These are phyloP conservation scores for Kwoniella heveanensis DNA, from an alignment of 768 basidiomycete species.

Conservation along the genomic window DNA sequence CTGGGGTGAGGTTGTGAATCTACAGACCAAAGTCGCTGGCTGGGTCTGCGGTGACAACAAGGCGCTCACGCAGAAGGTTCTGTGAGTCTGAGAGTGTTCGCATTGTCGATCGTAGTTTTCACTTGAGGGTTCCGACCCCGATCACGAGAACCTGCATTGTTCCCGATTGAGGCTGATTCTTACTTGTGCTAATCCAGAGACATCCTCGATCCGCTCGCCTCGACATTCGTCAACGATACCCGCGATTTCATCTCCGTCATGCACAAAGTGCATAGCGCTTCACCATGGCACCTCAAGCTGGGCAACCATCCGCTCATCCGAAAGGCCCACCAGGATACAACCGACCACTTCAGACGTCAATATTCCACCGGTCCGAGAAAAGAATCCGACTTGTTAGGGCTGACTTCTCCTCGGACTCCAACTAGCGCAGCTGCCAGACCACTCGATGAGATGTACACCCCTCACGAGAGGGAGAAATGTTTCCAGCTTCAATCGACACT, in stretches of 20 bases:
- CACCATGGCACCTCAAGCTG: not conserved
- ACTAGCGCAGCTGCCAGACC: not conserved
- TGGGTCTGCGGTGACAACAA: not conserved
- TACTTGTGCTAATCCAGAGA: not conserved
- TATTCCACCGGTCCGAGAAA: not conserved
- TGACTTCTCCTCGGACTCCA: not conserved
- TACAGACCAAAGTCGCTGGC: not conserved
- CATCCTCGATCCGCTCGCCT: not conserved
- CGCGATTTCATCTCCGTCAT: not conserved
- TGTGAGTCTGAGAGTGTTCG: too few species aligned
- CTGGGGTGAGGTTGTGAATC: not conserved
- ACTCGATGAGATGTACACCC: not conserved
- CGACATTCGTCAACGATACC: not conserved
- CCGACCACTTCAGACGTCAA: not conserved
- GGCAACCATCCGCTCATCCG: not conserved
- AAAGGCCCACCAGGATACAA: not conserved
- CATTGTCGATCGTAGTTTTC: too few species aligned
- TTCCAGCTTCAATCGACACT: not conserved
- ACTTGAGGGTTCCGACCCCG: too few species aligned
- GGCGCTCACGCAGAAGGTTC: not conserved
- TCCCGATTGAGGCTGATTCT: too few species aligned
- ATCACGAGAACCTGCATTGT: too few species aligned
- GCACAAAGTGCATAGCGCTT: not conserved
- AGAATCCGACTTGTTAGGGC: not conserved
- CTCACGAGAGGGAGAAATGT: conserved; percentile 1